These are phyloP conservation scores for Naematelia aurantialba DNA, from an alignment of 768 basidiomycete species.

Conservation along the genomic window DNA sequence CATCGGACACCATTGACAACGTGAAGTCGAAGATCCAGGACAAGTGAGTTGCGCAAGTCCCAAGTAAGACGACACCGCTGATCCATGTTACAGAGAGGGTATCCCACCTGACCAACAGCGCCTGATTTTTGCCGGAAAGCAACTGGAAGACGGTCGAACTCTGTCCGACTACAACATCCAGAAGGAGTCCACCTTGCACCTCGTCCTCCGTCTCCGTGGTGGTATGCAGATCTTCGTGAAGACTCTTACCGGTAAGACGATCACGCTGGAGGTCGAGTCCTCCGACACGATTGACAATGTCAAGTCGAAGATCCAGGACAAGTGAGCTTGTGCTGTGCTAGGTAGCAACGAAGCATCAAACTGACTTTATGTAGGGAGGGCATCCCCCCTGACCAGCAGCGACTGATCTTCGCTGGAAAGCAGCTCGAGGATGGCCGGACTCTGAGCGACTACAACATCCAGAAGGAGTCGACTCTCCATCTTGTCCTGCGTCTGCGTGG, in stretches of 20 bases:
- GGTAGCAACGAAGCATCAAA: background rate
- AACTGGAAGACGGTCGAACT: slow-evolving; percentile 85
- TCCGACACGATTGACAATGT: slow-evolving; percentile 47
- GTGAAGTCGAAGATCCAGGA: slow-evolving; percentile 93
- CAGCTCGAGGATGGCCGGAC: slow-evolving; percentile 47
- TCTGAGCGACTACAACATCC: slow-evolving; percentile 55
- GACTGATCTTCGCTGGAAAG: slow-evolving; percentile 48
- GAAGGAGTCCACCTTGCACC: slow-evolving; percentile 50
- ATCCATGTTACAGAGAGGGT: slow-evolving; percentile 77
- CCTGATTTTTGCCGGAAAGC: slow-evolving; percentile 87
- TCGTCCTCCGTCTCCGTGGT: slow-evolving; percentile 76
- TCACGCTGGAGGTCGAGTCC: slow-evolving; percentile 39
- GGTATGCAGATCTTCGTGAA: slow-evolving; percentile 61
- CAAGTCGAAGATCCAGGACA: slow-evolving; percentile 48
- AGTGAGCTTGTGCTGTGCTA: slow-evolving; percentile 11
- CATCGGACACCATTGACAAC: slow-evolving; percentile 88
- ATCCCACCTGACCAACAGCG: slow-evolving; percentile 71
- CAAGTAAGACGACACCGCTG: slow-evolving; percentile 87
- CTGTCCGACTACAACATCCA: slow-evolving; percentile 68
- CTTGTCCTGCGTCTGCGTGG: slow-evolving; percentile 95
- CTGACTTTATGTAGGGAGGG: slow-evolving; percentile 28
- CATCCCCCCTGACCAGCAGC: slow-evolving; percentile 49
- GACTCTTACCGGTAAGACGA: slow-evolving; percentile 40
- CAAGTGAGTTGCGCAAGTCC: slow-evolving; percentile 79
- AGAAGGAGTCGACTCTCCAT: slow-evolving; percentile 99